Conservation (phyloP, 2,329 filamentous ascomycete genomes). For the Phoma sp. region DNA sequence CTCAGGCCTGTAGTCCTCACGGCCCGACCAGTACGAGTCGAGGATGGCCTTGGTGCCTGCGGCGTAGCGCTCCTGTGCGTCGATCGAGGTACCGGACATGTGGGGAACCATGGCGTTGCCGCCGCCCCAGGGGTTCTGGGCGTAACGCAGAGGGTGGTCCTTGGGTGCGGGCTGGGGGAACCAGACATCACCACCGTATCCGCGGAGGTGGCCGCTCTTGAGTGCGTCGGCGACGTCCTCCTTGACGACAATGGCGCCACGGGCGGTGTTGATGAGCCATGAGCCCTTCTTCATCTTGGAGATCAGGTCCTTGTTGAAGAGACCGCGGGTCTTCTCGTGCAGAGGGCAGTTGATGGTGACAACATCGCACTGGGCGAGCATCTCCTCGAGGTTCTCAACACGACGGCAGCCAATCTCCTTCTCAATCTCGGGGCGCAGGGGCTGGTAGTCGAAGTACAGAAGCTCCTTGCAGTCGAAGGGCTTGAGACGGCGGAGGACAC, state of each 20-base stretch:
- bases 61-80: conserved; percentile 85
- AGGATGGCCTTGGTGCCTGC: conserved; percentile 88
- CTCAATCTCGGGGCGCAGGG: conserved; percentile 82
- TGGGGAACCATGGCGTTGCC: conserved; percentile 99
- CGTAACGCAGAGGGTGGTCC: conserved; percentile 91
- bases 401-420: conserved; percentile 94
- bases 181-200: conserved; percentile 91
- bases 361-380: conserved; percentile 91
- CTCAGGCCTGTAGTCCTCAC: conserved; percentile 84
- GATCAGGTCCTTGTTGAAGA: conserved; percentile 99
- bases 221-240: conserved; percentile 96
- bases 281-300: conserved; percentile 98
- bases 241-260: conserved; percentile 98
- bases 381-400: conserved; percentile 88
- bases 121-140: conserved; percentile 92
- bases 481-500: conserved; percentile 94
- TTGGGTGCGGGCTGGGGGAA: conserved; percentile 95
- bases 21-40: conserved; percentile 86
- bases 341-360: conserved; percentile 99
- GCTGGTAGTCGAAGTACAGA: conserved; percentile 99
- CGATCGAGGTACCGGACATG: conserved; percentile 98
- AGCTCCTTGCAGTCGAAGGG: conserved; percentile 99
- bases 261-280: conserved; percentile 98
- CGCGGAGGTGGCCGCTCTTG: conserved; percentile 87
- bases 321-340: conserved; percentile 93